phyloP scores from a whole-genome alignment of 768 basidiomycete genomes.

The Phylloporus arenicola region DNA sequence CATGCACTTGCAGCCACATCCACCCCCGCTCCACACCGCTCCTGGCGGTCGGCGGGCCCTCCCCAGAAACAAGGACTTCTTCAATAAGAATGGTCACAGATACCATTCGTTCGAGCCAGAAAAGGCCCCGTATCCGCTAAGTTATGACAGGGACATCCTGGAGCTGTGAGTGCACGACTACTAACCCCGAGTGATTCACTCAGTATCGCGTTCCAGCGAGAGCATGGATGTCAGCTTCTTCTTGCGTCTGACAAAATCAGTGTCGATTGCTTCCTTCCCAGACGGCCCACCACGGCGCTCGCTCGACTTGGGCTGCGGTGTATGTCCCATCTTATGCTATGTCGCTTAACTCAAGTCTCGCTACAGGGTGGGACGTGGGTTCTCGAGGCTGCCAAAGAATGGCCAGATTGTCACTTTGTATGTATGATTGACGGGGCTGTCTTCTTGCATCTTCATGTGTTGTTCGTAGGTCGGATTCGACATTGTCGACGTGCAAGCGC shows the following conservation, averaged over 20 bases:
- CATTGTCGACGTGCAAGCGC: constrained; percentile 68
- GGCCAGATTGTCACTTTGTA: constrained; percentile 63
- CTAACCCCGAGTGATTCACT: not conserved
- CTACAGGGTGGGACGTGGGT: constrained; percentile 64
- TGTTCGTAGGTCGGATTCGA: constrained; percentile 66
- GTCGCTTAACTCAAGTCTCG: not conserved
- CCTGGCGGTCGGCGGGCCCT: constrained; percentile 29
- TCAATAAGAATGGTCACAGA: constrained; percentile 53
- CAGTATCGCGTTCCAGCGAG: constrained; percentile 38
- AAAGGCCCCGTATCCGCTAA: constrained; percentile 76
- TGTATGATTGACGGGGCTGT: constrained; percentile 20
- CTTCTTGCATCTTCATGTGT: constrained; percentile 1
- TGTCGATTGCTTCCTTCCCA: constrained; percentile 54
- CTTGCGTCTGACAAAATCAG: constrained; percentile 45
- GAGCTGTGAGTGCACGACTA: constrained; percentile 51
- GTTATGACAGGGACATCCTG: constrained; percentile 61
- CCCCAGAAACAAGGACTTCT: constrained; percentile 49
- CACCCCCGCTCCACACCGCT: constrained; percentile 16
- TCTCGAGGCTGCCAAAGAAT: constrained; percentile 66
- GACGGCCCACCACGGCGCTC: constrained; percentile 46
- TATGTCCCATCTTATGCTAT: constrained; percentile 31
- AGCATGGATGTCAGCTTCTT: constrained; percentile 48
- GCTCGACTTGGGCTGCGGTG: constrained; percentile 72
- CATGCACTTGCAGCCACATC: constrained; percentile 17
- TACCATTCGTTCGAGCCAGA: constrained; percentile 67